These are phyloP conservation scores for Elaeis guineensis DNA, from an alignment of 176 grass and related monocot species.

Conservation along the genomic window DNA sequence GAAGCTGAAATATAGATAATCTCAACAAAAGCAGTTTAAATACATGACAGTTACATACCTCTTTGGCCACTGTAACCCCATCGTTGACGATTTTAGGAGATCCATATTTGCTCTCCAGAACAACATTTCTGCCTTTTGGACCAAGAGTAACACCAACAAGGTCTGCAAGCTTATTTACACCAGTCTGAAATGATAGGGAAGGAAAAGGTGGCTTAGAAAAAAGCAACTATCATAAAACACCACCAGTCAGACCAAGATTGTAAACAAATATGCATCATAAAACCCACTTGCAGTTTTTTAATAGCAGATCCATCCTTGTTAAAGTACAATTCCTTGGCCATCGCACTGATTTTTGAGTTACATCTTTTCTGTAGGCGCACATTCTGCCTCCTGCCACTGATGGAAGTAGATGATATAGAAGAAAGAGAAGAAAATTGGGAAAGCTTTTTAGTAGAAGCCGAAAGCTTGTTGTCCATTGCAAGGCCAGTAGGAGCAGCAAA, in stretches of 20 bases:
- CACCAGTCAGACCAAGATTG: background rate
- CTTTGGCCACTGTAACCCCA: constrained; percentile 41
- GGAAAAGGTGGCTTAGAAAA: background rate
- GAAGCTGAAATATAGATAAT: no score
- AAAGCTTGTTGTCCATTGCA: constrained; percentile 31
- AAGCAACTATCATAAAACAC: background rate
- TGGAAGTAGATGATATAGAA: constrained; percentile 31
- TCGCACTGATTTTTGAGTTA: constrained; percentile 18
- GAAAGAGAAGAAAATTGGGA: constrained; percentile 27
- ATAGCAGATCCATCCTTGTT: constrained; percentile 93
- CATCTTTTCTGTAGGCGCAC: constrained; percentile 44
- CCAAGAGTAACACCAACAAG: constrained; percentile 85
- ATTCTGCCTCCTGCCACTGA: constrained; percentile 28
- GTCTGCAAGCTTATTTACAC: constrained; percentile 87
- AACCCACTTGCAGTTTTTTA: constrained; percentile 77
- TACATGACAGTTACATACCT: constrained; percentile 26
- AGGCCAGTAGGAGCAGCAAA: constrained; percentile 54
- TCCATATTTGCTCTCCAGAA: constrained; percentile 92
- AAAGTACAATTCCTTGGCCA: constrained; percentile 89
- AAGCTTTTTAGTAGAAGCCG: constrained; percentile 8
- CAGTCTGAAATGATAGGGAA: constrained; percentile 32
- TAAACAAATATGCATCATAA: background rate
- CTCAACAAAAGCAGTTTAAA: background rate
- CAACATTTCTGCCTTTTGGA: constrained; percentile 94
- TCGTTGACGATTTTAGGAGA: constrained; percentile 89